Base-by-base conservation (phyloP, 2,329 filamentous ascomycete species). In the Hymenoscyphus fraxineus region DNA sequence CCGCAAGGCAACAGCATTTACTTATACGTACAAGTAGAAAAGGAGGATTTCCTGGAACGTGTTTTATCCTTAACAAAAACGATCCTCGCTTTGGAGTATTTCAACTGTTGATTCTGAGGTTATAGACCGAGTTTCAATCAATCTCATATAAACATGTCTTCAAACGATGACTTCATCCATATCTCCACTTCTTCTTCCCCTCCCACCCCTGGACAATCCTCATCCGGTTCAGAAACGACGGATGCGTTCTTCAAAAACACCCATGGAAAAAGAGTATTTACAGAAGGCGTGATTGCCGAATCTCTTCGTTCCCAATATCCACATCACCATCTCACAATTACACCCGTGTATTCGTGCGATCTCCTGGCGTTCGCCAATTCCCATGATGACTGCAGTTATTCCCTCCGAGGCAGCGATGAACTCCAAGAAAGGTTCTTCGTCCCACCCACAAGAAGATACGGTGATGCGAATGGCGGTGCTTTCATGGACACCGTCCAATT, bases 361-460 rank as follows among this genome's bases (percentile, higher is more conserved):
- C 62, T 73, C 2, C 41, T 74, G 13, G 68, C 62, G n/a, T 74
- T 69, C 61, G 71, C 69, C 22, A 32, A 65, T 39, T 58, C 68
- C n/a, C 65, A 61, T 60, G 61, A 65, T 16, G 67, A 71, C 63
- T 65, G 63, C 10, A 67, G 54, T 2, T 71, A 67, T 51, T 57
- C 58, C 10, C 57, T 60, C 10, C 68, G 63, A 40, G 66, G 61
- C 5, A 57, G 60, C 4, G 61, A 69, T 15, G 58, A 47, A 2
- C 57, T 72, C 10, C 40, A 66, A 9, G 67, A 71, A 44, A 60
- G 68, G 16, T 19, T 35, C n/a, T 74, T 70, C 58, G 44, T 68
- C 6, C 70, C 70, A 22, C 72, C 72, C 39, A 55, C 66, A 7
- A 59, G 71, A 60, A 51, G 72, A 41, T 73, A 73, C 56, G 68